Conservation (phyloP, 495 filamentous ascomycete genomes). For the Hypoxylon lienhwacheense region DNA sequence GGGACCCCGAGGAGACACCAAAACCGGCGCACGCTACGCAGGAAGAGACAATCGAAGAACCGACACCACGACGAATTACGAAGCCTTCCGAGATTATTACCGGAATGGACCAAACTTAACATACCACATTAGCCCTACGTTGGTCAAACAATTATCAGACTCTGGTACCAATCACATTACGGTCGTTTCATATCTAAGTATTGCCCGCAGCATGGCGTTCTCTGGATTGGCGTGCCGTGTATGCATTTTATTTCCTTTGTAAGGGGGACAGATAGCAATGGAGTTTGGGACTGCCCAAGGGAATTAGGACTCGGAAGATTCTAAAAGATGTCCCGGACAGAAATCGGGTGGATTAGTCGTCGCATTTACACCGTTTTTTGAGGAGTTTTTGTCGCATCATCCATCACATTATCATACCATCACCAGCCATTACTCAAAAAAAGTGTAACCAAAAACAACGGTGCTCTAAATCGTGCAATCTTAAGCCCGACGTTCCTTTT, state of each 20-base stretch:
- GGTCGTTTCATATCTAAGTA: constrained; percentile 26
- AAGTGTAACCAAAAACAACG: not conserved
- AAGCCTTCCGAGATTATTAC: constrained; percentile 19
- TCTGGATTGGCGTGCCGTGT: constrained; percentile 24
- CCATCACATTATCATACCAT: not conserved
- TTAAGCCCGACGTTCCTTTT: too few relatives aligned
- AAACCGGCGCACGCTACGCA: constrained; percentile 14
- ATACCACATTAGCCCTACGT: not conserved
- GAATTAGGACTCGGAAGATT: constrained; percentile 6
- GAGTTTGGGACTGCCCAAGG: constrained; percentile 27
- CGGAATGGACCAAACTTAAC: constrained; percentile 4
- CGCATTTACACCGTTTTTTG: constrained; percentile 29
- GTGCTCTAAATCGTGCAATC: not conserved
- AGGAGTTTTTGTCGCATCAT: constrained; percentile 4
- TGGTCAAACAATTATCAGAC: too few relatives aligned
- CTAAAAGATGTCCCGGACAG: constrained; percentile 17
- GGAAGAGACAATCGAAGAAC: constrained; percentile 23
- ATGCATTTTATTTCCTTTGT: constrained; percentile 33
- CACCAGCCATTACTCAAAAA: not conserved
- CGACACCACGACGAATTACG: constrained; percentile 23
- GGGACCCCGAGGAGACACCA: constrained; percentile 30
- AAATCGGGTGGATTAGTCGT: constrained; percentile 24
- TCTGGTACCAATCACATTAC: constrained; percentile 9
- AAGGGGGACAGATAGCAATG: constrained; percentile 22
- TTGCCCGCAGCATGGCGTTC: constrained; percentile 37